phyloP scores from a whole-genome alignment of 2,329 filamentous ascomycete species.

The Sarocladium kiliense region DNA sequence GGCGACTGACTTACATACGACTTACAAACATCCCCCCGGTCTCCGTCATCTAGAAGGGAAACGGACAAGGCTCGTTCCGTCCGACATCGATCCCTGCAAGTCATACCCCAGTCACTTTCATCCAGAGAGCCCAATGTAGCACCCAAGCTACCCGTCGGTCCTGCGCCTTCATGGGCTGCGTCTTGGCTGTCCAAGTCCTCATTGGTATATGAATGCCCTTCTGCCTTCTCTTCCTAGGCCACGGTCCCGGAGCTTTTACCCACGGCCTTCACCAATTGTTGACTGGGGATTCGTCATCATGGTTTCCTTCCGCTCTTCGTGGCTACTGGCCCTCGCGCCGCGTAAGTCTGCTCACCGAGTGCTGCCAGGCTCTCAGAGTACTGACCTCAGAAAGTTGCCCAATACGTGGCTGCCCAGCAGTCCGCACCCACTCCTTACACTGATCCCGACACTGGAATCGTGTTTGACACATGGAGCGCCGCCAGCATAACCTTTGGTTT shows the following conservation, averaged over 20 bases:
- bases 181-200: neutral
- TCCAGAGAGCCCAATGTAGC: slow-evolving; percentile 1
- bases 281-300: slow-evolving; percentile 11
- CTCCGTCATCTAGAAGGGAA: slow-evolving; percentile 9
- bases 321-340: slow-evolving; percentile 13
- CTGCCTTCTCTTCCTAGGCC: neutral
- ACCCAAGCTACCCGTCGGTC: neutral
- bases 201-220: slow-evolving; percentile 4
- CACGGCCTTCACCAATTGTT: slow-evolving; percentile 8
- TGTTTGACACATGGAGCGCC: slow-evolving; percentile 45
- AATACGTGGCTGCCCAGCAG: slow-evolving; percentile 13
- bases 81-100: slow-evolving; percentile 8
- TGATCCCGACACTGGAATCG: slow-evolving; percentile 45
- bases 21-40: slow-evolving; percentile 2
- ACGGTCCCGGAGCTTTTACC: neutral
- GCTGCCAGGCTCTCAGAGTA: neutral
- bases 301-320: slow-evolving; percentile 9
- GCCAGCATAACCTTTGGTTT: slow-evolving; percentile 47
- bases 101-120: neutral
- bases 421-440: slow-evolving; percentile 25
- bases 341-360: slow-evolving; percentile 7
- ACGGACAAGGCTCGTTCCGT: slow-evolving; percentile 10
- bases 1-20: neutral
- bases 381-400: slow-evolving; percentile 10
- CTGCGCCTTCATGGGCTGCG: neutral